Percentiles rank a stretch among this genome's conserved stretches.
Conservation (phyloP, 305 asterid genomes). For the Nicotiana rustica region DNA sequence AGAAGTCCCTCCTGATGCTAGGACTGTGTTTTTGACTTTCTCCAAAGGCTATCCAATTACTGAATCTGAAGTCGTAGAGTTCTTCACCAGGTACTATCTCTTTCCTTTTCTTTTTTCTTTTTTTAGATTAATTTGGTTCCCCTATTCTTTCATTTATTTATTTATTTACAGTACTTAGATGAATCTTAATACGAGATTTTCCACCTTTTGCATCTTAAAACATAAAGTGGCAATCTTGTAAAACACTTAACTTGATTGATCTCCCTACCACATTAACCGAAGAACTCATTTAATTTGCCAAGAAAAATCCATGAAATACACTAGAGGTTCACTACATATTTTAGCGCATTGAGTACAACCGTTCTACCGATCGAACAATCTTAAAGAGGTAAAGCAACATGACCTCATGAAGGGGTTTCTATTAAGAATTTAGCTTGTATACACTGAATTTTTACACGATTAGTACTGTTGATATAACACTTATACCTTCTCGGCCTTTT, state of each 20-base stretch:
- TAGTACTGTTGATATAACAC: too few species aligned
- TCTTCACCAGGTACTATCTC: slow-evolving; percentile 62
- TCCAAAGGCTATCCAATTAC: slow-evolving; percentile 68
- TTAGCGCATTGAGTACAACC: not conserved
- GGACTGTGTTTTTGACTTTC: slow-evolving; percentile 74
- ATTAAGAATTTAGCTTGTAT: not conserved
- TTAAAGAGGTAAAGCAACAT: not conserved
- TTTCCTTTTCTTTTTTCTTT: not conserved
- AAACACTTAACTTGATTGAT: slow-evolving; percentile 16
- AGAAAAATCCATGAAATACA: not conserved
- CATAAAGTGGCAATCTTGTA: not conserved
- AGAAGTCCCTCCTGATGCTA: slow-evolving; percentile 56
- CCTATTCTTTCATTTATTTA: not conserved
- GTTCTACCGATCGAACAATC: not conserved
- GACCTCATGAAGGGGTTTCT: not conserved
- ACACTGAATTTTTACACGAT: not conserved
- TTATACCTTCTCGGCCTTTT: too few species aligned
- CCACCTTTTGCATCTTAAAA: not conserved
- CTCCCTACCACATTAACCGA: not conserved
- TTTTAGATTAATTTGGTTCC: not conserved
- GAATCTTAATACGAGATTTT: not conserved
- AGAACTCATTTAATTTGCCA: not conserved
- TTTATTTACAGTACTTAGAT: not conserved
- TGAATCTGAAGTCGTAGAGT: slow-evolving; percentile 59
- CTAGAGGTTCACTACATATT: not conserved